These are phyloP conservation scores for Thuidium tamariscinum DNA, from an alignment of 225 moss, liverwort and hornwort species.

Conservation along the genomic window DNA sequence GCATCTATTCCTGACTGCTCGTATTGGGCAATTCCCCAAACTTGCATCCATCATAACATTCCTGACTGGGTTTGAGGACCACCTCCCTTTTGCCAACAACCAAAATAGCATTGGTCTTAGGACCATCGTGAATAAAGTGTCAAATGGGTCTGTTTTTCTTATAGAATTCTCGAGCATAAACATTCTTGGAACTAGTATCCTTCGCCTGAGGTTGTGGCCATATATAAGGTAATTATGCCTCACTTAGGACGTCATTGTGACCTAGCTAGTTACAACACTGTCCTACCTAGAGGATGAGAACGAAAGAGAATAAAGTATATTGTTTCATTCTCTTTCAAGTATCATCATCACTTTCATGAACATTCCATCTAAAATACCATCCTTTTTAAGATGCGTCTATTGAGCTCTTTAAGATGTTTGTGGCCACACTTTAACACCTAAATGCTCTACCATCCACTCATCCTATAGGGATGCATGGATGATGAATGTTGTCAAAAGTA, in stretches of 20 bases:
- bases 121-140: background rate
- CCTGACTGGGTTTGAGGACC: background rate
- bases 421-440: no score
- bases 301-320: accelerated
- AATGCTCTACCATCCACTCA: background rate
- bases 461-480: accelerated
- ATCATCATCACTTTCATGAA: background rate
- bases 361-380: background rate
- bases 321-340: background rate
- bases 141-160: background rate
- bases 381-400: background rate
- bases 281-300: background rate
- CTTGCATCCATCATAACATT: background rate
- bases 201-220: no score
- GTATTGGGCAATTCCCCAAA: background rate
- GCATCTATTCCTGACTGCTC: background rate
- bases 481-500: background rate
- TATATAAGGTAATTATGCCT: background rate
- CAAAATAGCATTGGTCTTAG: background rate
- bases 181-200: background rate
- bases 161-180: no score
- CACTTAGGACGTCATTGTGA: no score
- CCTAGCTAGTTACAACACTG: background rate
- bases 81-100: background rate
- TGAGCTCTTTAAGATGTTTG: background rate